phyloP scores from a whole-genome alignment of 2,329 filamentous ascomycete genomes.

The Alternaria metachromatica region DNA sequence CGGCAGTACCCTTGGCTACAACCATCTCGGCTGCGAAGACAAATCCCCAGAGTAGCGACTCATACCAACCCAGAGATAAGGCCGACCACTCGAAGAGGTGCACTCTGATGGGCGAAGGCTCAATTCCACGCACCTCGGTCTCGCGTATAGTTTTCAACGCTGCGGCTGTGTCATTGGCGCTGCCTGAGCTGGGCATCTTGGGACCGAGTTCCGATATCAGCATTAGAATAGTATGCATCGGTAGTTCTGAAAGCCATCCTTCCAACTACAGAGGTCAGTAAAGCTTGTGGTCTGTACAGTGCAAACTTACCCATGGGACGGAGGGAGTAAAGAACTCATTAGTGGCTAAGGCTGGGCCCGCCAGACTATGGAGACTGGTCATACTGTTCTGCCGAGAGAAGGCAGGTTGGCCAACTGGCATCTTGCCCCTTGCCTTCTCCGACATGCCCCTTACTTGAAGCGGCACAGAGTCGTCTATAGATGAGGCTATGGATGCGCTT shows the following conservation, averaged over 20 bases:
- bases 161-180: conserved; percentile 47
- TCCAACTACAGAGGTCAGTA: conserved; percentile 69
- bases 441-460: conserved; percentile 90
- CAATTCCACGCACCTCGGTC: conserved; percentile 72
- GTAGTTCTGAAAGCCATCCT: conserved; percentile 89
- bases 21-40: conserved; percentile 92
- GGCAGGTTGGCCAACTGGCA: conserved; percentile 80
- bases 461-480: conserved; percentile 79
- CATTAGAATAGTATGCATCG: conserved; percentile 83
- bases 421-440: conserved; percentile 94
- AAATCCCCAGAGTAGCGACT: conserved; percentile 91
- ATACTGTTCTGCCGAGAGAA: conserved; percentile 93
- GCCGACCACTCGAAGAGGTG: conserved; percentile 96
- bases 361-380: conserved; percentile 75
- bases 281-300: not conserved
- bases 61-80: conserved; percentile 91
- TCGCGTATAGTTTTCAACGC: conserved; percentile 61
- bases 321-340: conserved; percentile 77
- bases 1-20: conserved; percentile 82
- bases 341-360: conserved; percentile 63
- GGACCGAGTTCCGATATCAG: conserved; percentile 70
- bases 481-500: conserved; percentile 65
- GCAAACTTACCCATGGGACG: conserved; percentile 68
- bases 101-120: conserved; percentile 75
- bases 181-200: conserved; percentile 58